These are phyloP conservation scores for Beauveria bassiana DNA, from an alignment of 2,329 filamentous ascomycete genomes.

Conservation along the genomic window DNA sequence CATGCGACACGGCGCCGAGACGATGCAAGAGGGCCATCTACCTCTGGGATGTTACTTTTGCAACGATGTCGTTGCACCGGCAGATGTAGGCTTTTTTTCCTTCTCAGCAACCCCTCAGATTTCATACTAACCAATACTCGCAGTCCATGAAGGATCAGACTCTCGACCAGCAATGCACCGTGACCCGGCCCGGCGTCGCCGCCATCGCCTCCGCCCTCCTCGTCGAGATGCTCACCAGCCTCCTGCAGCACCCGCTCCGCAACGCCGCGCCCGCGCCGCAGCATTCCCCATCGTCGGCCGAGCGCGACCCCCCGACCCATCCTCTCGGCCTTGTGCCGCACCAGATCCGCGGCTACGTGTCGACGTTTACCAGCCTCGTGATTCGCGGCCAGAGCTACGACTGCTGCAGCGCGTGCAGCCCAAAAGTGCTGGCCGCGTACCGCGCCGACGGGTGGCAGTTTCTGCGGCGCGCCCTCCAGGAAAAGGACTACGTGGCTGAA, in stretches of 20 bases:
- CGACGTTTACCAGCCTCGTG: slow-evolving; percentile 64
- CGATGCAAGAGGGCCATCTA: slow-evolving; percentile 45
- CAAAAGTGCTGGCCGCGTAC: slow-evolving; percentile 61
- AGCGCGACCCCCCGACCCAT: slow-evolving; percentile 49
- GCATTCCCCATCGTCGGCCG: slow-evolving; percentile 28
- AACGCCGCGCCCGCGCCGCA: slow-evolving; percentile 52
- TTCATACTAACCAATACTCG: slow-evolving; percentile 4
- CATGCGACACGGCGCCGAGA: slow-evolving; percentile 82
- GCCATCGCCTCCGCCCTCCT: slow-evolving; percentile 85
- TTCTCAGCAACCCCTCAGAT: not conserved
- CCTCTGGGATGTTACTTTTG: slow-evolving; percentile 96
- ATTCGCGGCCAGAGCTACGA: slow-evolving; percentile 71
- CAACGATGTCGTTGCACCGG: slow-evolving; percentile 92
- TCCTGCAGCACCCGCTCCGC: slow-evolving; percentile 79
- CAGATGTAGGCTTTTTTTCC: slow-evolving; percentile 60
- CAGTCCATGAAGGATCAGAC: slow-evolving; percentile 92
- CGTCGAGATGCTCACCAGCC: slow-evolving; percentile 80
- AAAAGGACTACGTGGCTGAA: slow-evolving; percentile 72
- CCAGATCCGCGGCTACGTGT: slow-evolving; percentile 70
- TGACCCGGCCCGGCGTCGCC: slow-evolving; percentile 87
- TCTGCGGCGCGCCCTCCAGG: slow-evolving; percentile 63
- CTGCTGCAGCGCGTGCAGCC: slow-evolving; percentile 73
- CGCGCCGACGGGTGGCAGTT: slow-evolving; percentile 65
- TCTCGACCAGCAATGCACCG: slow-evolving; percentile 95
- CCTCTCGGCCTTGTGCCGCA: slow-evolving; percentile 67